Percentiles rank a stretch among this genome's conserved stretches.
These are phyloP conservation scores for Orbilia brochopaga DNA, from an alignment of 2,329 filamentous ascomycete genomes.

Conservation along the genomic window DNA sequence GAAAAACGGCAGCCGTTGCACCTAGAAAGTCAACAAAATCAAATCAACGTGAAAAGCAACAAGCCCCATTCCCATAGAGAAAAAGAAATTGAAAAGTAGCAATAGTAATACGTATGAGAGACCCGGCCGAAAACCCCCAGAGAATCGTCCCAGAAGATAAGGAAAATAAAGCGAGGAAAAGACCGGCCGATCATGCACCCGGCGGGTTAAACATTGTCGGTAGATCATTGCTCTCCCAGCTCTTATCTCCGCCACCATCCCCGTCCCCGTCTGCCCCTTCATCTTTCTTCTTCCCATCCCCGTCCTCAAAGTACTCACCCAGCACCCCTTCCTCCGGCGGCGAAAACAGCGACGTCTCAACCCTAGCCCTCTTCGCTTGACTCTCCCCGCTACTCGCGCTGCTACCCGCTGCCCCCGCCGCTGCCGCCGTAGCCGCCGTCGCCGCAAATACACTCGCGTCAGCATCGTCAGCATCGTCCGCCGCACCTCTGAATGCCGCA, in stretches of 20 bases:
- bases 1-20: not conserved
- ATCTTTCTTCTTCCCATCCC: constrained; percentile 18
- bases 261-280: constrained; percentile 20
- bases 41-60: constrained; percentile 24
- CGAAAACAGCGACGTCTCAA: constrained; percentile 37
- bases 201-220: constrained; percentile 47
- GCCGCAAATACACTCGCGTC: constrained; percentile 43
- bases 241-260: constrained; percentile 23
- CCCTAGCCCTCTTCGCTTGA: constrained; percentile 31
- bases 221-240: constrained; percentile 49
- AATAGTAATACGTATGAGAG: no score
- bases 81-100: constrained; percentile 21
- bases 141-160: not conserved
- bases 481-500: constrained; percentile 35
- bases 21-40: not conserved
- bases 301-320: constrained; percentile 36
- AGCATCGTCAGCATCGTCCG: constrained; percentile 37
- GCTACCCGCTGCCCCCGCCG: constrained; percentile 17
- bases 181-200: constrained; percentile 23
- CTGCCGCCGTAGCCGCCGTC: constrained; percentile 38
- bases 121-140: not conserved
- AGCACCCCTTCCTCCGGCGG: constrained; percentile 37
- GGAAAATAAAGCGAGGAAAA: constrained; percentile 8
- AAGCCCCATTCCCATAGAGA: constrained; percentile 22
- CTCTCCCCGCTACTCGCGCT: constrained; percentile 5